phyloP scores from a whole-genome alignment of 83 land plant genomes.

The Thuja plicata region DNA sequence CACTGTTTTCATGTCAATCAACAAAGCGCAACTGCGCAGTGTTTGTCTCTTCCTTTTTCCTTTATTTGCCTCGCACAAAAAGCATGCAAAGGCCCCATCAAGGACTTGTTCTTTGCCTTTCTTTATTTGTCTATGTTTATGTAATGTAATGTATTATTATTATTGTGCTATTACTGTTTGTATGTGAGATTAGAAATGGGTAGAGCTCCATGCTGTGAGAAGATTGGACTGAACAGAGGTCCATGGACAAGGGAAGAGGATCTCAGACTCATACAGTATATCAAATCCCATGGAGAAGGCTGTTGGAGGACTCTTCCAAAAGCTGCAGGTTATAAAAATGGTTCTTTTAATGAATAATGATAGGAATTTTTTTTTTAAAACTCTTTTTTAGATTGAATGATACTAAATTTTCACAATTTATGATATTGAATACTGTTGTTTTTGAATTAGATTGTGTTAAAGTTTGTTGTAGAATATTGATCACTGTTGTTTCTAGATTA shows the following conservation, averaged over 20 bases:
- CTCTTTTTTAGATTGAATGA: too few relatives aligned
- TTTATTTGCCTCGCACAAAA: background rate
- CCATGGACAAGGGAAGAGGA: conserved; percentile 66
- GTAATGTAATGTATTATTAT: background rate
- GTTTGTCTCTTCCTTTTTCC: background rate
- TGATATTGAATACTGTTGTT: too few relatives aligned
- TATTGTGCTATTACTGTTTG: background rate
- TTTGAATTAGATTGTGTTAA: too few relatives aligned
- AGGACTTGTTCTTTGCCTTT: background rate
- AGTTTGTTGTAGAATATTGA: too few relatives aligned
- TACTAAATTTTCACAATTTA: too few relatives aligned
- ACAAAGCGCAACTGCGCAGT: background rate
- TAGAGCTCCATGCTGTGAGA: conserved; percentile 60
- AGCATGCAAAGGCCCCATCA: background rate
- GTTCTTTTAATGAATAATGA: too few relatives aligned
- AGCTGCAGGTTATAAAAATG: conserved; percentile 42
- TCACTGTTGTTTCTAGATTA: too few relatives aligned
- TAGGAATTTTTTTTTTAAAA: too few relatives aligned
- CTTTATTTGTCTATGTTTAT: background rate
- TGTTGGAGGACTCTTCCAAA: conserved; percentile 60
- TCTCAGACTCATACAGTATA: conserved; percentile 45
- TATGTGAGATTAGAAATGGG: conserved; percentile 27
- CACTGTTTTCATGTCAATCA: conserved; percentile 1
- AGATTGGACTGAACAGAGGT: conserved; percentile 52
- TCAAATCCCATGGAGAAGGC: conserved; percentile 45